These are phyloP conservation scores for Pisolithus thermaeus DNA, from an alignment of 1,284 basidiomycete species.

Conservation along the genomic window DNA sequence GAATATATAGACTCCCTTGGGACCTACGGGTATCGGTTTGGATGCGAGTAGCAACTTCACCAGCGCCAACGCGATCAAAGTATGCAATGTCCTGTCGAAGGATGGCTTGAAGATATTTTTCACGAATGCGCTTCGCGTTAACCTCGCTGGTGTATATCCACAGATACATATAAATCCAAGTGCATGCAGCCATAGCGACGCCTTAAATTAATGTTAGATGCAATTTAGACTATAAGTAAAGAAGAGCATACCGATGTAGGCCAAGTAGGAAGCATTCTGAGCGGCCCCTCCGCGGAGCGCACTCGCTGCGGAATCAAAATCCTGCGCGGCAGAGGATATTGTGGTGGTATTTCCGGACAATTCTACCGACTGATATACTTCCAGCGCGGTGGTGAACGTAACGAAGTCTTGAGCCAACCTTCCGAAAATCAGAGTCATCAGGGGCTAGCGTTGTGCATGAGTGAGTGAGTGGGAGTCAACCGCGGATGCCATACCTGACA, in stretches of 20 bases:
- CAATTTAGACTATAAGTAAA: neutral
- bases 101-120: conserved; percentile 67
- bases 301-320: conserved; percentile 37
- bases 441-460: conserved; percentile 42
- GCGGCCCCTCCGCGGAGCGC: conserved; percentile 51
- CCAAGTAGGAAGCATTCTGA: conserved; percentile 57
- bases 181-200: conserved; percentile 62
- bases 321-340: conserved; percentile 13
- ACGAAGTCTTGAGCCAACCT: conserved; percentile 76
- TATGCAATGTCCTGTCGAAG: conserved; percentile 85
- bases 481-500: conserved; percentile 49
- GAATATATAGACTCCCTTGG: no score
- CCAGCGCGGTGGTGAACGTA: conserved; percentile 39
- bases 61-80: conserved; percentile 92
- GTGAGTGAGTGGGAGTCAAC: conserved; percentile 3
- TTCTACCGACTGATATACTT: conserved; percentile 19
- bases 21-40: conserved; percentile 80
- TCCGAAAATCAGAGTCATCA: conserved; percentile 82
- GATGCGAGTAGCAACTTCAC: conserved; percentile 93
- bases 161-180: conserved; percentile 75
- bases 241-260: conserved; percentile 53
- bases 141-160: conserved; percentile 90
- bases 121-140: conserved; percentile 80
- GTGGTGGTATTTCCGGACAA: conserved; percentile 24
- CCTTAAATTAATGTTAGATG: conserved; percentile 33